Evolutionary conservation across 257 asterid species (phyloP), one percentile per base, ranked within the genome.

Genomic region (Striga asiatica): DNA sequence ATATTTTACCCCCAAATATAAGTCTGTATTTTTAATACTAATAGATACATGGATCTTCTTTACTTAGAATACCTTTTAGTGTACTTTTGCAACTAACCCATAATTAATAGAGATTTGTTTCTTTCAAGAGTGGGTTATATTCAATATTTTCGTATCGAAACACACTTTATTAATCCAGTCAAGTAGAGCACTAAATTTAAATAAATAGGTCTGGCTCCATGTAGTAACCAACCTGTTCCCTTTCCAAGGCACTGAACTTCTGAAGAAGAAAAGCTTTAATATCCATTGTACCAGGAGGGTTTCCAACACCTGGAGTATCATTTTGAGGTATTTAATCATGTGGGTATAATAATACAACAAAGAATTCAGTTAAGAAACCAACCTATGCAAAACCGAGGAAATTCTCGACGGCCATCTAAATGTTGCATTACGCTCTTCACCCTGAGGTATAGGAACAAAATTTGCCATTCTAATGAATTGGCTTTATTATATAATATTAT

Each of bases 211-310:
- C 7, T 32, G 64, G 16, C 16, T 28, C 6, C 12, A 43, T 14
- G 47, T 35, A 18, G 48, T 24, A 17, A 29, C 0, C 8, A 46
- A 85, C 97, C 93, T 92, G 97, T 58, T 67, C 39, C 45, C 93
- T 77, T 69, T 92, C 99, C 9, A 53, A 9, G 23, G 77, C 14
- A 66, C 99, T 88, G 69, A 88, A 92, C 71, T 85, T 88, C 76
- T 92, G 99, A 64, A 92, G 95, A 60, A 88, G 91, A 73, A 47
- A 92, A 34, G 99, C 99, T 71, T 71, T 92, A 81, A 82, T 73
- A 72, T 92, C 99, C 99, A 92, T 92, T 16, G 76, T 68, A 49
- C 99, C 99, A 20, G 97, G 99, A 17, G 97, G 97, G 67, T 76
- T 82, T 41, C 99, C 97, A 16, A 92, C 56, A 46, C 99, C 99